phyloP scores from a whole-genome alignment of 495 filamentous ascomycete genomes.

The Parmelia sp. region DNA sequence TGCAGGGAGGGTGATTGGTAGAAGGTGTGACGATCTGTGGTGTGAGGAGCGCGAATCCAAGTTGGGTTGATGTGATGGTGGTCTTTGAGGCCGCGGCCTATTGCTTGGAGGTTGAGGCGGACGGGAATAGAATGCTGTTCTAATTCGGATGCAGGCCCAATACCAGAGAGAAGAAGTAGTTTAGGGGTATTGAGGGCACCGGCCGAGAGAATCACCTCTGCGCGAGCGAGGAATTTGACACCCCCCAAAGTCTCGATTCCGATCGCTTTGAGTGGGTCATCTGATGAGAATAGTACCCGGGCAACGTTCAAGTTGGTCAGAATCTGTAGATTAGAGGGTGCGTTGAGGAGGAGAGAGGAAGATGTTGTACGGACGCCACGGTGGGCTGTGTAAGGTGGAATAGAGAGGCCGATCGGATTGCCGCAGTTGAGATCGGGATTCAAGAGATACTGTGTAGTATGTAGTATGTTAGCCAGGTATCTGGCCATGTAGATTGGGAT shows the following conservation, averaged over 20 bases:
- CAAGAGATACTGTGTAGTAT: neutral
- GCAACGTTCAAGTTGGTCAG: neutral
- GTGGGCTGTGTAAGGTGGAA: neutral
- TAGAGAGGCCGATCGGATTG: conserved; percentile 3
- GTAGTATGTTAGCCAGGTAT: no score
- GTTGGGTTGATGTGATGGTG: neutral
- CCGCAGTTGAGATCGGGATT: conserved; percentile 4
- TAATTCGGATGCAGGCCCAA: neutral
- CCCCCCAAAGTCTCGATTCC: conserved; percentile 4
- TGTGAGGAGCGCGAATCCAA: conserved; percentile 4
- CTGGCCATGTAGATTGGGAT: neutral
- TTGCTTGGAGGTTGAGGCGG: neutral
- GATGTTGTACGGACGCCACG: neutral
- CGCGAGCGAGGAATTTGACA: neutral
- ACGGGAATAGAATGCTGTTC: neutral
- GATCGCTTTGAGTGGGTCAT: conserved; percentile 1
- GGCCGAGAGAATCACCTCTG: neutral
- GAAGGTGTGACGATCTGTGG: neutral
- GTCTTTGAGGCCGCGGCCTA: neutral
- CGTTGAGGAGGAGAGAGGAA: neutral
- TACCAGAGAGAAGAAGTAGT: neutral
- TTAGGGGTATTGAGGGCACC: neutral
- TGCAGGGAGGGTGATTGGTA: neutral
- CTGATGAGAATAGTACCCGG: neutral
- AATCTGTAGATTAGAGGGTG: neutral